Conservation (phyloP, 805 yeast genomes). For the Maudiozyma barnettii region DNA sequence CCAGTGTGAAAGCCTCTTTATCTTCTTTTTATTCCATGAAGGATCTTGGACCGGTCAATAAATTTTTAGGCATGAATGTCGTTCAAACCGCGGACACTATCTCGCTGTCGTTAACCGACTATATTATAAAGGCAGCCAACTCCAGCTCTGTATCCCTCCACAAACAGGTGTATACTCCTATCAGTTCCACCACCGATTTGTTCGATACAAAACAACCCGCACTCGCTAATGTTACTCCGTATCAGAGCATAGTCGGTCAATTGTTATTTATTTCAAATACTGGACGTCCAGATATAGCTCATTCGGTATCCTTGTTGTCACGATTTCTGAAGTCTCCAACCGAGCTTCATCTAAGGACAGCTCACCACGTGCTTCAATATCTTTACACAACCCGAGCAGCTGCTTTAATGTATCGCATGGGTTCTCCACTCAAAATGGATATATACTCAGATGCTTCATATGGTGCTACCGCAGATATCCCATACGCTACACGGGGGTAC, state of each 20-base stretch:
- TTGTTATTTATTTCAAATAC: constrained; percentile 3
- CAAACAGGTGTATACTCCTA: not conserved
- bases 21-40: not conserved
- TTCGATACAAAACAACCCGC: not conserved
- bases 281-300: constrained; percentile 9
- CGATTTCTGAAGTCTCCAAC: constrained; percentile 6
- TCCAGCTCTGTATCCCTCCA: not conserved
- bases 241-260: not conserved
- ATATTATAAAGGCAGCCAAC: not conserved
- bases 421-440: not conserved
- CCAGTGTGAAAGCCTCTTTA: not conserved
- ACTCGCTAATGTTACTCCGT: not conserved
- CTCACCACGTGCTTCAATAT: constrained; percentile 4
- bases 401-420: constrained; percentile 1
- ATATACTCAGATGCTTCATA: constrained; percentile 4
- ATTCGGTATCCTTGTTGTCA: constrained; percentile 2
- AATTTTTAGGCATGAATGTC: not conserved
- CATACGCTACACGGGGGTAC: constrained; percentile 10
- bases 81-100: not conserved
- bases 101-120: not conserved
- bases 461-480: constrained; percentile 3
- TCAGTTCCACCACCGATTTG: not conserved
- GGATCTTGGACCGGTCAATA: not conserved
- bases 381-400: constrained; percentile 3
- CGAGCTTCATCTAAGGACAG: constrained; percentile 3